A percentile compares a stretch with the other conserved stretches of the same genome.
Evolutionary conservation across 306 rosid genomes (phyloP).

Genomic region (Quercus parvula): DNA sequence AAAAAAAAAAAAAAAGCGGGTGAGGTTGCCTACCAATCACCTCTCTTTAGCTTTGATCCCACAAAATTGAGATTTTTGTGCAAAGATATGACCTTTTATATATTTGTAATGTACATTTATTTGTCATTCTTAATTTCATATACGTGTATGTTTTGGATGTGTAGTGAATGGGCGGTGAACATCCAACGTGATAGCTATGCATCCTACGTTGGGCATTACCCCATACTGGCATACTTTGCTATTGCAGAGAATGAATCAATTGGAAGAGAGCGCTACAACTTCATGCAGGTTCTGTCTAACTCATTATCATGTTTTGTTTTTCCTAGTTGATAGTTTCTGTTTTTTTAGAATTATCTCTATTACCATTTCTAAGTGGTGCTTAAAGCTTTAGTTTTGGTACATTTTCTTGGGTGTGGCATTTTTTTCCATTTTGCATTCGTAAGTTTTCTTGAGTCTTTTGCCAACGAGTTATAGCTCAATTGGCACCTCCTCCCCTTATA

Average conservation of each 20-base stretch:
- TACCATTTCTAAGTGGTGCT: background rate
- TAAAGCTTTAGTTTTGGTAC: background rate
- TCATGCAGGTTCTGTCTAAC: slow-evolving; percentile 65
- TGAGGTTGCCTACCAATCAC: too few species aligned
- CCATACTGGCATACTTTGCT: slow-evolving; percentile 65
- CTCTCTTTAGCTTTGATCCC: too few species aligned
- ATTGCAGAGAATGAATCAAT: slow-evolving; percentile 94
- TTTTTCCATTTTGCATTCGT: background rate
- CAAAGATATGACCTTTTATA: too few species aligned
- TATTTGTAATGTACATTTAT: background rate
- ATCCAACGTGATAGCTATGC: slow-evolving; percentile 99
- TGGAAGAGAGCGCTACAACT: slow-evolving; percentile 87
- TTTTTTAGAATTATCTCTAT: background rate
- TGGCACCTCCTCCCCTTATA: too few species aligned
- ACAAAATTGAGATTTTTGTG: too few species aligned
- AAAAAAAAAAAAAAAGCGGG: too few species aligned
- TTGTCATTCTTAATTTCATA: background rate
- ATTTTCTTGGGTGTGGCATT: background rate
- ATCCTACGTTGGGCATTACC: slow-evolving; percentile 87
- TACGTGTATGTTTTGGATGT: background rate
- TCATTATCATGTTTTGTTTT: background rate
- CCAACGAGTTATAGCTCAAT: too few species aligned
- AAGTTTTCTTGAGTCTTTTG: background rate
- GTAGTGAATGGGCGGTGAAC: slow-evolving; percentile 94
- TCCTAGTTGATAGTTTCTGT: background rate